Conservation (phyloP, 257 asterid genomes). For the Salvia rosmarinus region DNA sequence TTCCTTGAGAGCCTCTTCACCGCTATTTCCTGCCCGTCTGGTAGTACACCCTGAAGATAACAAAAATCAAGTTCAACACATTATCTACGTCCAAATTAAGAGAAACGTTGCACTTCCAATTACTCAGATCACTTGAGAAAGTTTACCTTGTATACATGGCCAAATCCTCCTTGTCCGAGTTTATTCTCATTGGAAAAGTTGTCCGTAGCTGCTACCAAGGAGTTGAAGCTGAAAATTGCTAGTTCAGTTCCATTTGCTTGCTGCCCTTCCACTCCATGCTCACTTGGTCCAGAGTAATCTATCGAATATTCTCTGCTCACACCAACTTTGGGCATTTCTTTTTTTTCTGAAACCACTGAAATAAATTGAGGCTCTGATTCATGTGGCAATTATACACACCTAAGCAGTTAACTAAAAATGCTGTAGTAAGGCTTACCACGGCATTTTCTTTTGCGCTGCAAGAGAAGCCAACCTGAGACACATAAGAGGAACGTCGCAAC, state of each 20-base stretch:
- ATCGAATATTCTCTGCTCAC: slow-evolving; percentile 54
- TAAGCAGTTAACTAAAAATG: background rate
- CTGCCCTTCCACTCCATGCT: slow-evolving; percentile 50
- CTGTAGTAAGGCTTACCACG: slow-evolving; percentile 41
- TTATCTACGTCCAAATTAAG: background rate
- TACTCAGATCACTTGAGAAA: background rate
- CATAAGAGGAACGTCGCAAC: slow-evolving; percentile 46
- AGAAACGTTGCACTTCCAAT: background rate
- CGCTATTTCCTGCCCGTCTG: slow-evolving; percentile 69
- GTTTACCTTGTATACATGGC: slow-evolving; percentile 75
- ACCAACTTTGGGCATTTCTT: slow-evolving; percentile 36
- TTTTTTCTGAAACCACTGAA: slow-evolving; percentile 42
- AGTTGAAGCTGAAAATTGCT: slow-evolving; percentile 55
- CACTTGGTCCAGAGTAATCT: slow-evolving; percentile 49
- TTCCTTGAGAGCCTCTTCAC: slow-evolving; percentile 79
- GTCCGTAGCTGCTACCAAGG: slow-evolving; percentile 61
- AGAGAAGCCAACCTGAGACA: slow-evolving; percentile 46
- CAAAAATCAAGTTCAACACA: slow-evolving; percentile 10
- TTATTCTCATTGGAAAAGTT: slow-evolving; percentile 62
- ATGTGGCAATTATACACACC: background rate
- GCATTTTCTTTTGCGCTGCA: slow-evolving; percentile 38
- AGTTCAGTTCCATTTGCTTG: slow-evolving; percentile 63
- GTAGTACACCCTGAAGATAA: slow-evolving; percentile 58
- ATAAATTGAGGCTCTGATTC: slow-evolving; percentile 1
- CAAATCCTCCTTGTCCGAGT: slow-evolving; percentile 96